Evolutionary conservation across 192 early-diverging fungal genomes (phyloP).

Genomic region (Coemansia sp.): DNA sequence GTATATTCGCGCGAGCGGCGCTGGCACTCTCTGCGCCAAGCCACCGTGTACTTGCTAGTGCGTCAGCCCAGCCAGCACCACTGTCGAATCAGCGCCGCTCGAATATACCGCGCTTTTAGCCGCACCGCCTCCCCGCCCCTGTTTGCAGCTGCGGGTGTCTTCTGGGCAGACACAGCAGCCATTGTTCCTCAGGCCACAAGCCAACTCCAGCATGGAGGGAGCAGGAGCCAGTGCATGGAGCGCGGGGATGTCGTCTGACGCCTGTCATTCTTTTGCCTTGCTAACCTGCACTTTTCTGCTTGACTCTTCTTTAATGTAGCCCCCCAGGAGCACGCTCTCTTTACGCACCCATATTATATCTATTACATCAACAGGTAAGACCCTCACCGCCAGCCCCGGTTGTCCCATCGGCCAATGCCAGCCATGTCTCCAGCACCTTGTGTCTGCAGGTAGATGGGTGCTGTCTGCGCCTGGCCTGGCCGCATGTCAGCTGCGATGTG

Average conservation of each 20-base stretch:
- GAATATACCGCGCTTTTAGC: slow-evolving; percentile 15
- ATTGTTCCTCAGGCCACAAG: slow-evolving; percentile 8
- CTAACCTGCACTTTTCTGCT: slow-evolving; percentile 2
- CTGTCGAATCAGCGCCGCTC: slow-evolving; percentile 10
- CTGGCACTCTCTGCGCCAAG: neutral
- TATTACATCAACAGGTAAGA: slow-evolving; percentile 12
- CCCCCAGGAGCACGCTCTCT: slow-evolving; percentile 4
- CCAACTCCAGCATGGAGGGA: slow-evolving; percentile 7
- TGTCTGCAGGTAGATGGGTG: neutral
- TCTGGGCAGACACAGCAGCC: slow-evolving; percentile 8
- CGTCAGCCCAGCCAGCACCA: neutral
- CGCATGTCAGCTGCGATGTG: neutral
- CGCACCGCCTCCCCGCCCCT: slow-evolving; percentile 3
- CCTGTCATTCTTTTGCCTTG: slow-evolving; percentile 1
- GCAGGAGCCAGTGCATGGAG: slow-evolving; percentile 8
- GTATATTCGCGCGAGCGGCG: slow-evolving; percentile 1
- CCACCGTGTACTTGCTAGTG: slow-evolving; percentile 9
- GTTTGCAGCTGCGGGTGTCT: slow-evolving; percentile 1
- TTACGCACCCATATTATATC: slow-evolving; percentile 2
- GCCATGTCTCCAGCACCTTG: neutral
- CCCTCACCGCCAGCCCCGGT: too few species aligned
- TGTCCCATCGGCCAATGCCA: neutral
- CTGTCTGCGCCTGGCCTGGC: neutral
- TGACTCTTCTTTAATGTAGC: slow-evolving; percentile 1
- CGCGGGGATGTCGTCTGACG: slow-evolving; percentile 15